A percentile compares a stretch with the other conserved stretches of the same genome.
These are phyloP conservation scores for Acacia confusa DNA, from an alignment of 306 rosid genomes.

Conservation along the genomic window DNA sequence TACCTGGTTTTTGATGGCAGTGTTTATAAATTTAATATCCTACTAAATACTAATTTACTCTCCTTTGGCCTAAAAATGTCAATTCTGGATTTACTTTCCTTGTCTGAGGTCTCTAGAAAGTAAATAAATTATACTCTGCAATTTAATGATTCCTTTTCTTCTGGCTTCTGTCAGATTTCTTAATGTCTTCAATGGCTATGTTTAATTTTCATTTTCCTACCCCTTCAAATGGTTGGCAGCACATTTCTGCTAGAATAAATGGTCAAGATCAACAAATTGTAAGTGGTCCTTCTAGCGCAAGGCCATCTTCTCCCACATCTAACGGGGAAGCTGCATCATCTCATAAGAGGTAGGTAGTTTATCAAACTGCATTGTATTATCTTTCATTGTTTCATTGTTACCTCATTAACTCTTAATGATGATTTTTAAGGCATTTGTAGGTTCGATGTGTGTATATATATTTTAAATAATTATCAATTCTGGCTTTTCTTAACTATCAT, in stretches of 20 bases:
- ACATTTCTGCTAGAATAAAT: conserved; percentile 35
- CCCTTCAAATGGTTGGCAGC: conserved; percentile 33
- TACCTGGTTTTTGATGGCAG: background rate
- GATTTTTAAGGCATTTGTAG: background rate
- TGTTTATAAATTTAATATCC: background rate
- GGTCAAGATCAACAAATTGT: conserved; percentile 38
- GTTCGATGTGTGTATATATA: background rate
- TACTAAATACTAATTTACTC: background rate
- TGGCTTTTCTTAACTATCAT: conserved; percentile 17
- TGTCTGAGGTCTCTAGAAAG: background rate
- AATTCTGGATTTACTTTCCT: background rate
- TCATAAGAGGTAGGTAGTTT: conserved; percentile 46
- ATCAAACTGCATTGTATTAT: background rate
- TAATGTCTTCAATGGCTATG: conserved; percentile 8
- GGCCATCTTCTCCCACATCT: conserved; percentile 38
- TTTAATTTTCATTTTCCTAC: background rate
- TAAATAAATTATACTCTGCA: background rate
- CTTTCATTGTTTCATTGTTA: background rate
- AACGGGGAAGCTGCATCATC: conserved; percentile 41
- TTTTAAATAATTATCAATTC: conserved; percentile 16
- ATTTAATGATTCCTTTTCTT: background rate
- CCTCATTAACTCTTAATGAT: background rate
- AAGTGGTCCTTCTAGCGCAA: conserved; percentile 30
- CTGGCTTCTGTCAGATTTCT: background rate
- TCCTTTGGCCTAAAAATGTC: background rate